Base-by-base conservation (phyloP, 202 grass and related monocot species). In the Setaria viridis region DNA sequence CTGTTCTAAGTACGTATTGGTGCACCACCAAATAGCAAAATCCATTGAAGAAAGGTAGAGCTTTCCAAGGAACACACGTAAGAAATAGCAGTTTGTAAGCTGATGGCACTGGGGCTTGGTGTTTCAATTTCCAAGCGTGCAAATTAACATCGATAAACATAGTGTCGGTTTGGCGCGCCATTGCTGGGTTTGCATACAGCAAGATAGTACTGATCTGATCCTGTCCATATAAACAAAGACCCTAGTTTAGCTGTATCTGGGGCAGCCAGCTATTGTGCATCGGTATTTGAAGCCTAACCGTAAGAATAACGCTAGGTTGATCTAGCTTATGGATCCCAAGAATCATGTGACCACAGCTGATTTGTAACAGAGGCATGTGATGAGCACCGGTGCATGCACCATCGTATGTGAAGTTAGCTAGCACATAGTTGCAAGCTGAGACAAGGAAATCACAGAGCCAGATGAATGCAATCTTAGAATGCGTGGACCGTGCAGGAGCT, bases 211-310 rank as follows among this genome's bases (percentile, higher is more conserved):
- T 65, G 34, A 37, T 59, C 20, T 45, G 37, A 43, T 72, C 5
- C 1, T 32, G 11, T 13, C 10, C 49, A 17, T 37, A 48, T 81
- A 76, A 75, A 81, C 37, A 81, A 86, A 56, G 85, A 81, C 60
- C 39, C 2, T 20, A 0, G 10, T 66, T 67, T 49, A 80, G 76
- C 76, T 54, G 33, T 53, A 80, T 65, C 15, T 34, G 76, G 19
- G 29, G 9, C 4, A 67, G 42, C 17, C 64, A 75, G 46, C 13
- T 56, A 64, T 34, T 63, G 46, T 53, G 0, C 48, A 62, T 79
- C 37, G 70, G 7, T 35, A 62, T 32, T 53, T 49, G 37, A 57
- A 81, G 21, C 67, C 57, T 74, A 65, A 46, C 68, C 12, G 29
- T 53, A 65, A 86, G 15, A 58, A 67, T 54, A 19, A 65, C 63